A percentile compares a stretch with the other conserved stretches of the same genome.
phyloP scores from a whole-genome alignment of 495 filamentous ascomycete species.

The Apiosordaria backusii region DNA sequence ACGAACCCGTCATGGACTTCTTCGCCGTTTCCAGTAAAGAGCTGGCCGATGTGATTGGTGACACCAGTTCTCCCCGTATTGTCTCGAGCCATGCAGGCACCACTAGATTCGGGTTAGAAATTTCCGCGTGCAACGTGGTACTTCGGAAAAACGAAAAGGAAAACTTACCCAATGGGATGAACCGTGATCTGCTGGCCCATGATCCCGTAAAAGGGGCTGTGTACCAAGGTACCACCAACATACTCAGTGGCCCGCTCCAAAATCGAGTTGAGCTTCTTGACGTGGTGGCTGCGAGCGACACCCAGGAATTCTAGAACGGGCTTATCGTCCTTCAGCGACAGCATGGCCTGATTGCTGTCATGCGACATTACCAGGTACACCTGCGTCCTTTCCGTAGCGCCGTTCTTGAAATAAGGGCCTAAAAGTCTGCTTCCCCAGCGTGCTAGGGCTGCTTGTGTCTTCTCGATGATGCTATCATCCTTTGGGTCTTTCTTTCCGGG shows the following conservation, averaged over 20 bases:
- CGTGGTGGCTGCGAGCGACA: conserved; percentile 52
- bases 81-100: conserved; percentile 60
- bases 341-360: conserved; percentile 59
- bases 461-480: conserved; percentile 37
- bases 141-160: background rate
- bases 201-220: conserved; percentile 54
- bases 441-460: conserved; percentile 44
- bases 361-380: conserved; percentile 71
- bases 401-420: conserved; percentile 54
- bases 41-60: conserved; percentile 59
- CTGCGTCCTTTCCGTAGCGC: conserved; percentile 57
- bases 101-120: conserved; percentile 33
- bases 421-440: conserved; percentile 50
- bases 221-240: conserved; percentile 56
- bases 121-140: conserved; percentile 14
- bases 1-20: conserved; percentile 56
- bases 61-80: conserved; percentile 56
- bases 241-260: conserved; percentile 51
- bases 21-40: conserved; percentile 52
- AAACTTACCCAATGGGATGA: conserved; percentile 60
- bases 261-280: conserved; percentile 50
- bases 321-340: conserved; percentile 59
- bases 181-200: conserved; percentile 58
- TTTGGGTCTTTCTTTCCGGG: conserved; percentile 48
- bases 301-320: conserved; percentile 57